phyloP scores from a whole-genome alignment of 2,329 filamentous ascomycete genomes.

The Ustulina deusta region DNA sequence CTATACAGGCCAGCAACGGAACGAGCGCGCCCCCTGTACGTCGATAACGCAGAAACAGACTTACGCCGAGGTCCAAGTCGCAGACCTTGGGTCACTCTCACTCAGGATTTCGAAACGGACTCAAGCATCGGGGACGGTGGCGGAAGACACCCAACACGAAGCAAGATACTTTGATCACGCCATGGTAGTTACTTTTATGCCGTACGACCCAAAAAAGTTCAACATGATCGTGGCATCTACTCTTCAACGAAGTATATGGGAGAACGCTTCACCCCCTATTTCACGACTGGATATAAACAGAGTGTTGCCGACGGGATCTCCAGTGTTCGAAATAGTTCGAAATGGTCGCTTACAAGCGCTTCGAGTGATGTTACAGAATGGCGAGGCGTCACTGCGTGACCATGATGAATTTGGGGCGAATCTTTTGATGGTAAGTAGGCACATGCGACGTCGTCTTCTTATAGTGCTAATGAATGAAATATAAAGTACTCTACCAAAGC shows the following conservation, averaged over 20 bases:
- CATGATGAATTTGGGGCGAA: constrained; percentile 10
- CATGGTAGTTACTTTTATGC: constrained; percentile 1
- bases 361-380: constrained; percentile 1
- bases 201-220: background rate
- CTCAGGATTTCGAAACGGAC: background rate
- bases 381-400: constrained; percentile 12
- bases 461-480: background rate
- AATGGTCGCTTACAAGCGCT: background rate
- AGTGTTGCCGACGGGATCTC: background rate
- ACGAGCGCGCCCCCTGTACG: background rate
- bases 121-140: no score
- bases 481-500: background rate
- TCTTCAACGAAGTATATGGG: background rate
- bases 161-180: background rate
- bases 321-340: background rate
- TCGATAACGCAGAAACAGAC: background rate
- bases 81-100: background rate
- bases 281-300: constrained; percentile 6
- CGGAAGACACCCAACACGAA: background rate
- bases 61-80: background rate
- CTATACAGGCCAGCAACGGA: background rate
- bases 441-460: background rate
- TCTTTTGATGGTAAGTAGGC: constrained; percentile 4
- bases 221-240: constrained; percentile 9
- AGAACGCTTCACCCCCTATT: background rate